phyloP scores from a whole-genome alignment of 208 protist genomes.

The Naegleria lovaniensis region DNA sequence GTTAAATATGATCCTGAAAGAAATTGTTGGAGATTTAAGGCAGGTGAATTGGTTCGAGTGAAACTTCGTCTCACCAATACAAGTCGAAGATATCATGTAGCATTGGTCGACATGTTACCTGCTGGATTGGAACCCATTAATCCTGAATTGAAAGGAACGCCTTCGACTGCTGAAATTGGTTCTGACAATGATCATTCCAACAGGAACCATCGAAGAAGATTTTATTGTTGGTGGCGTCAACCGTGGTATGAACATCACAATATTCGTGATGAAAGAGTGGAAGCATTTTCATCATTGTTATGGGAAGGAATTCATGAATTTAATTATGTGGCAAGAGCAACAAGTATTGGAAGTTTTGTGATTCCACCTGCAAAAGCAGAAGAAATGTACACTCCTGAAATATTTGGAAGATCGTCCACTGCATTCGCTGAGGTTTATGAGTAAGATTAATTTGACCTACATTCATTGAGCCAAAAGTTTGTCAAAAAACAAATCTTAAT shows the following conservation, averaged over 20 bases:
- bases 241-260: constrained; percentile 28
- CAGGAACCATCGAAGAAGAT: too few species aligned
- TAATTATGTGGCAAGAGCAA: background rate
- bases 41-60: background rate
- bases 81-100: constrained; percentile 17
- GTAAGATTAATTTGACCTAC: background rate
- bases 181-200: too few species aligned
- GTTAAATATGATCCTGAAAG: background rate
- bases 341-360: background rate
- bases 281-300: constrained; percentile 1
- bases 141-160: background rate
- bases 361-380: constrained; percentile 21
- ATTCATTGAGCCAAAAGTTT: too few species aligned
- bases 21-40: background rate
- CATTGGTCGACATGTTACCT: background rate
- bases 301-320: background rate
- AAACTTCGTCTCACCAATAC: background rate
- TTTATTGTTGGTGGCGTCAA: background rate
- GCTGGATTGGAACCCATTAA: background rate
- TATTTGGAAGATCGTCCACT: constrained; percentile 12
- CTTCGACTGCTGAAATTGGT: background rate
- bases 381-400: constrained; percentile 25
- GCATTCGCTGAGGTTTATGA: background rate
- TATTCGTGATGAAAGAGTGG: constrained; percentile 22
- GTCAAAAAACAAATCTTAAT: too few species aligned